Base-by-base conservation (phyloP, 2,329 filamentous ascomycete genomes). In the Fusarium sulawesiense region DNA sequence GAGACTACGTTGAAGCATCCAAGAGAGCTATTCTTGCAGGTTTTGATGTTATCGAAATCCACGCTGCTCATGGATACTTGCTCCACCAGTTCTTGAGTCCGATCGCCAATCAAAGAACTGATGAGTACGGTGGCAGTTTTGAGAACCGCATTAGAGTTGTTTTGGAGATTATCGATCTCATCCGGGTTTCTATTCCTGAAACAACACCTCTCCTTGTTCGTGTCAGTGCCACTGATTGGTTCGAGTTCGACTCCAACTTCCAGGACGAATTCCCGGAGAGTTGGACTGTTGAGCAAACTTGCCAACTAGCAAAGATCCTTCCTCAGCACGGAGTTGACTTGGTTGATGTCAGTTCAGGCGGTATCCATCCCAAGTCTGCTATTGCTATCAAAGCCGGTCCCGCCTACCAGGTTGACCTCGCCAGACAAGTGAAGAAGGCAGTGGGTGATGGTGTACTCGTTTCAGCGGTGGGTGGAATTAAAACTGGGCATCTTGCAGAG, bases 201-300 rank as follows among this genome's bases (percentile, higher is more conserved):
- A 77, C 82, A 3, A 92, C 91, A 86, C 92, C 93, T 0, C 82
- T 95, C 0, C 89, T 94, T 76, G 81, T 93, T 11, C 88, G 92
- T 25, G 86, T 94, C 71, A 90, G 87, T 18, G 91, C 89, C 1
- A 91, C 89, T 0, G 92, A 94, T 75, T 93, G 91, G 90, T 84
- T 94, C 0, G 90, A 93, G 61, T 82, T 85, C 62, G 83, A 86
- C 47, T 83, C 83, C 6, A 81, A 82, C 12, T 83, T 83, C 25
- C 78, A 84, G 85, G 32, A 61, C 1, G 61, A 89, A 68, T 68
- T 68, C 6, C 64, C 59, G 0, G 85, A 89, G 64, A 88, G 86
- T 71, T 96, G 92, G 92, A 91, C 85, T 0, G 69, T 88, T 7
- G 85, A 88, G 18, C 86, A 94, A 56, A 90, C 88, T 0, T 83